Evolutionary conservation across 169 alveolate species (phyloP).

Genomic region (Cryptosporidium ubiquitum): DNA sequence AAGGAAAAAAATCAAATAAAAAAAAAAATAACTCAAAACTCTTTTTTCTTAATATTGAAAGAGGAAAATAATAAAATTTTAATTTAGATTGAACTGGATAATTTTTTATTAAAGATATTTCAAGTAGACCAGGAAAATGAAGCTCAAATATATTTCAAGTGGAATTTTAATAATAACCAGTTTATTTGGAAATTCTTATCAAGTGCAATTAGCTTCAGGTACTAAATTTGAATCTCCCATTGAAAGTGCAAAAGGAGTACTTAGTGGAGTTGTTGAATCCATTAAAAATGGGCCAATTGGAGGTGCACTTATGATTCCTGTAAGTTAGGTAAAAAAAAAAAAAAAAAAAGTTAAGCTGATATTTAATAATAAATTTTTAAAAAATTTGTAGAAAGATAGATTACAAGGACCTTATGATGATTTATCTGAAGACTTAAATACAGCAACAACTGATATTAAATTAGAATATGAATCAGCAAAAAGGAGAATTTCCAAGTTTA

Average conservation of each 20-base stretch:
- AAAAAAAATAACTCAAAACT: not conserved
- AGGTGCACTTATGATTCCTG: slow-evolving; percentile 60
- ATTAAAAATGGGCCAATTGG: slow-evolving; percentile 69
- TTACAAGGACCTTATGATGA: slow-evolving; percentile 69
- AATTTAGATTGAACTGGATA: slow-evolving; percentile 9
- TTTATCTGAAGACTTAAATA: slow-evolving; percentile 59
- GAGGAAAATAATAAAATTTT: not conserved
- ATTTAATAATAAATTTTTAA: not conserved
- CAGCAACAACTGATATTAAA: slow-evolving; percentile 62
- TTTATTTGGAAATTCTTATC: slow-evolving; percentile 38
- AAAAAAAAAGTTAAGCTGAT: not conserved
- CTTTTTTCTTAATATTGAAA: not conserved
- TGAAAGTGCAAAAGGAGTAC: not conserved
- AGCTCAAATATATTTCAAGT: not conserved
- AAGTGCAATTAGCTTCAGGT: slow-evolving; percentile 29
- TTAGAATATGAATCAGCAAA: slow-evolving; percentile 71
- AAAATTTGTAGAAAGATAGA: slow-evolving; percentile 49
- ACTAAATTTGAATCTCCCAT: not conserved
- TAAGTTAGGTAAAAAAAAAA: not conserved
- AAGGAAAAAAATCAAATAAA: not conserved
- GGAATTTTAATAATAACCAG: slow-evolving; percentile 12
- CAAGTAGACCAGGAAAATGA: slow-evolving; percentile 5
- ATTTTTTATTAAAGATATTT: slow-evolving; percentile 1
- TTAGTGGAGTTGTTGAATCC: slow-evolving; percentile 29
- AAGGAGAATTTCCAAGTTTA: slow-evolving; percentile 64